Evolutionary conservation across 495 filamentous ascomycete species (phyloP).

Genomic region (Neurospora pannonica): DNA sequence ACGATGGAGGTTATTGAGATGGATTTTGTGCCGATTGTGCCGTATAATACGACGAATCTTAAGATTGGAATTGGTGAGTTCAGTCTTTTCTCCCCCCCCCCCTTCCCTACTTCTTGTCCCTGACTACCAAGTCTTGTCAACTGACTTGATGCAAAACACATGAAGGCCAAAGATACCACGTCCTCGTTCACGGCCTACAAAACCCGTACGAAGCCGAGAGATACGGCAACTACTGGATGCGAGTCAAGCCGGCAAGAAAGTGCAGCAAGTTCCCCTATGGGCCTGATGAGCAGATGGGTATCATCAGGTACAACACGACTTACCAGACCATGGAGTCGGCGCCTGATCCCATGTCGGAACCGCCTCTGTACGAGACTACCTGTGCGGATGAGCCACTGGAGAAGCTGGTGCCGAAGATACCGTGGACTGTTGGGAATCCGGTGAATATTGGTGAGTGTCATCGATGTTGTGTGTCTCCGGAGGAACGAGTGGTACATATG

Average conservation of each 20-base stretch:
- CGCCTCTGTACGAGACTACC: slow-evolving; percentile 1
- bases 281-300: slow-evolving; percentile 10
- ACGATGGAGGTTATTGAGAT: slow-evolving; percentile 31
- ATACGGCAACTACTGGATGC: slow-evolving; percentile 43
- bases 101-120: too few relatives aligned
- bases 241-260: neutral
- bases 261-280: slow-evolving; percentile 6
- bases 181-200: slow-evolving; percentile 49
- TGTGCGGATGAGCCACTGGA: slow-evolving; percentile 10
- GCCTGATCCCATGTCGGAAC: slow-evolving; percentile 8
- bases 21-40: slow-evolving; percentile 37
- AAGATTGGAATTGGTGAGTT: slow-evolving; percentile 3
- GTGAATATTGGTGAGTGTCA: slow-evolving; percentile 8
- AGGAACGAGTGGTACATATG: too few relatives aligned
- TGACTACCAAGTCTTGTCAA: too few relatives aligned
- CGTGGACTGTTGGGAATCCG: slow-evolving; percentile 6
- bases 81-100: too few relatives aligned
- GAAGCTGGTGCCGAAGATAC: neutral
- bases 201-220: neutral
- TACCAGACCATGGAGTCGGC: neutral
- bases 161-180: slow-evolving; percentile 55
- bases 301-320: slow-evolving; percentile 3
- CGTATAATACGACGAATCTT: slow-evolving; percentile 25
- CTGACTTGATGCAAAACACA: neutral
- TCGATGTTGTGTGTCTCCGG: too few relatives aligned